Conservation (phyloP, 768 basidiomycete genomes). For the Kwoniella dejecticola region DNA sequence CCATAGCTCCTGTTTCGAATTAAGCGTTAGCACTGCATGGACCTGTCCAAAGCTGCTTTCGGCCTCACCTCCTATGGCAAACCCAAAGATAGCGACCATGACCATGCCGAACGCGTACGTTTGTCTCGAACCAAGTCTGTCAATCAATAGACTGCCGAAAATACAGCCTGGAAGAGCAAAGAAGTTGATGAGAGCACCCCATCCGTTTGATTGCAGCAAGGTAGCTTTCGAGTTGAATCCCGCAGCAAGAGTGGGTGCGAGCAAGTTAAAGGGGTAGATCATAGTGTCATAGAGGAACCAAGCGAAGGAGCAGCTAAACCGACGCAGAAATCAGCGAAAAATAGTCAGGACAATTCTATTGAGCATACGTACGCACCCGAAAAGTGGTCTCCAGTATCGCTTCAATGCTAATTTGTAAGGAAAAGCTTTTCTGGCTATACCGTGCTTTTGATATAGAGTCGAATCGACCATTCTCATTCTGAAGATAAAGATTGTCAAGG, state of each 20-base stretch:
- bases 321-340: too few relatives aligned
- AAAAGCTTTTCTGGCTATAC: constrained; percentile 4
- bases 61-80: constrained; percentile 5
- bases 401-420: constrained; percentile 10
- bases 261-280: constrained; percentile 8
- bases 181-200: constrained; percentile 1
- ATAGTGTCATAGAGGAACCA: constrained; percentile 9
- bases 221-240: constrained; percentile 3
- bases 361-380: not conserved
- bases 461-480: constrained; percentile 7
- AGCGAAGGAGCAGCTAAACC: constrained; percentile 5
- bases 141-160: constrained; percentile 9
- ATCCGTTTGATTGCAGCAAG: not conserved
- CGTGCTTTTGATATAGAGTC: constrained; percentile 7
- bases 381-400: constrained; percentile 10
- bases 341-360: too few relatives aligned
- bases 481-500: constrained; percentile 9
- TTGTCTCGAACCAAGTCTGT: constrained; percentile 10
- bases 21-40: too few relatives aligned
- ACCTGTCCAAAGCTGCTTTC: too few relatives aligned
- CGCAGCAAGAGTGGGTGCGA: constrained; percentile 6
- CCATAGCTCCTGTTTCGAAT: constrained; percentile 6
- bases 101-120: constrained; percentile 3
- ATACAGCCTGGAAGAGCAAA: constrained; percentile 11
- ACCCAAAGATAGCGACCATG: constrained; percentile 4